Conservation (phyloP, 1,284 basidiomycete genomes). For the Neotropicomus parvogracilis region DNA sequence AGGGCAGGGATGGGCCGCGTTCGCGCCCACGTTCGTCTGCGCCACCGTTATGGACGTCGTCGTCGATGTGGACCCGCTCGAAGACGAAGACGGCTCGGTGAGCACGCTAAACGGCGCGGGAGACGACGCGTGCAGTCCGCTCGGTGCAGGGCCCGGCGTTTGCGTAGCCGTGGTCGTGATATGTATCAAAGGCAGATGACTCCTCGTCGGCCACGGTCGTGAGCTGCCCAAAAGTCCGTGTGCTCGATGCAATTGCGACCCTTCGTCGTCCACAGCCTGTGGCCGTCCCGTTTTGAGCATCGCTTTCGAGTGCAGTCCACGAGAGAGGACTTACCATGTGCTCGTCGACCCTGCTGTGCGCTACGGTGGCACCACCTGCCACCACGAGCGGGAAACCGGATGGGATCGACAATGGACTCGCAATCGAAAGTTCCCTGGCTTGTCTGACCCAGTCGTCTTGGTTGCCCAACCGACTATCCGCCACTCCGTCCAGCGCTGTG, state of each 20-base stretch:
- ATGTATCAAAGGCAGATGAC: conserved; percentile 29
- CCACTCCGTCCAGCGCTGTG: conserved; percentile 18
- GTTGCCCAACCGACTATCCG: conserved; percentile 36
- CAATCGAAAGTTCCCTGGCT: conserved; percentile 55
- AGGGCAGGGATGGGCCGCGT: conserved; percentile 9
- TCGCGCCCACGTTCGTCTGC: conserved; percentile 1
- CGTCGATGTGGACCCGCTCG: conserved; percentile 19
- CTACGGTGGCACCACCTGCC: conserved; percentile 1
- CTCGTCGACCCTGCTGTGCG: conserved; percentile 26
- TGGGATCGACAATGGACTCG: conserved; percentile 42
- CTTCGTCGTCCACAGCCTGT: conserved; percentile 28
- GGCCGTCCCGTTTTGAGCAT: conserved; percentile 13
- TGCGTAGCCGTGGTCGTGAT: conserved; percentile 21
- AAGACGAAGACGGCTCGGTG: conserved; percentile 26
- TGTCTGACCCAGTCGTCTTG: conserved; percentile 69
- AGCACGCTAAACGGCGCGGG: conserved; percentile 31
- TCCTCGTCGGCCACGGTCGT: conserved; percentile 16
- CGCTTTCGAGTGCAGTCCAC: neutral
- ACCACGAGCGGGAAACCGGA: conserved; percentile 9
- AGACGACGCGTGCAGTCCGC: conserved; percentile 12
- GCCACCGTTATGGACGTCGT: conserved; percentile 10
- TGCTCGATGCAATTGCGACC: conserved; percentile 8
- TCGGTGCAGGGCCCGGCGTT: neutral
- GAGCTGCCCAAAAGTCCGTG: conserved; percentile 13
- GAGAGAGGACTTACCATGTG: conserved; percentile 21